phyloP scores from a whole-genome alignment of 441 rosid species.

The Populus tomentosa region DNA sequence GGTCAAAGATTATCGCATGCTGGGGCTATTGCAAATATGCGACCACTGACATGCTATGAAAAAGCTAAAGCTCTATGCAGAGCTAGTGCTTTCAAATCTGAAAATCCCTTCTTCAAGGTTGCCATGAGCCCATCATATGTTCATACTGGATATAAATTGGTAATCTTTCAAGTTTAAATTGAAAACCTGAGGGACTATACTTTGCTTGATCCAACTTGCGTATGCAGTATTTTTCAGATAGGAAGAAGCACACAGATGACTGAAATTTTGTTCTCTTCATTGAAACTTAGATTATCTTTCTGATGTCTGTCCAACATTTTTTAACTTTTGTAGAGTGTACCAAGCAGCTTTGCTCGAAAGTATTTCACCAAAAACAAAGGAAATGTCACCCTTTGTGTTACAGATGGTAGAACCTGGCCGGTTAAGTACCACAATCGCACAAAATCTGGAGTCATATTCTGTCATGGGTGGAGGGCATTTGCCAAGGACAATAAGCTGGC shows the following conservation, averaged over 20 bases:
- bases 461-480: conserved; percentile 23
- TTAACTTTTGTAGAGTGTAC: conserved; percentile 3
- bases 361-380: conserved; percentile 5
- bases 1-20: neutral
- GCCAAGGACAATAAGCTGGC: conserved; percentile 12
- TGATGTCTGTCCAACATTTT: neutral
- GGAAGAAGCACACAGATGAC: neutral
- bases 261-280: neutral
- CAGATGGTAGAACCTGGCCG: conserved; percentile 23
- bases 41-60: neutral
- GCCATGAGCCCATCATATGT: conserved; percentile 24
- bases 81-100: conserved; percentile 15
- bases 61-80: conserved; percentile 13
- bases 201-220: neutral
- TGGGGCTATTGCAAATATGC: neutral
- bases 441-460: neutral
- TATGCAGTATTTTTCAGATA: neutral
- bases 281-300: neutral
- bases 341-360: conserved; percentile 5
- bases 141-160: neutral
- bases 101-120: conserved; percentile 17
- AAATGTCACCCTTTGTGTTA: neutral
- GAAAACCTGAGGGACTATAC: neutral
- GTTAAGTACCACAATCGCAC: neutral
- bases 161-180: conserved; percentile 13